Conservation (phyloP, 495 filamentous ascomycete species). For the Xylaria longipes region DNA sequence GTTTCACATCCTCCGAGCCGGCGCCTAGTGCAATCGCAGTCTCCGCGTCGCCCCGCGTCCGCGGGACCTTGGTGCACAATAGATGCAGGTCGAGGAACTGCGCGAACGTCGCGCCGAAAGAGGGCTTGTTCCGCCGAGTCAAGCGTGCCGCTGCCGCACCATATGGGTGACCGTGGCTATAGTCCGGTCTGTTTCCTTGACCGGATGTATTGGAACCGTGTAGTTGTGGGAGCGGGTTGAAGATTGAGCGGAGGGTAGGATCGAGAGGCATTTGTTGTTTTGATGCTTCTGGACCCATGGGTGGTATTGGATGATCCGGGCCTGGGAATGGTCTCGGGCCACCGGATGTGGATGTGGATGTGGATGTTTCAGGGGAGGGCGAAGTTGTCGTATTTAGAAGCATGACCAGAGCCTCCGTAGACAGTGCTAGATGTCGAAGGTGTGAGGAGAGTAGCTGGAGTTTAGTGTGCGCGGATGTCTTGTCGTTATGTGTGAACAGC, state of each 20-base stretch:
- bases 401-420: slow-evolving; percentile 44
- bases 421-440: slow-evolving; percentile 41
- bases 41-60: slow-evolving; percentile 34
- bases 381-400: slow-evolving; percentile 50
- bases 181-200: neutral
- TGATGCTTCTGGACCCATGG: neutral
- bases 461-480: slow-evolving; percentile 41
- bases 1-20: slow-evolving; percentile 18
- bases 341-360: slow-evolving; percentile 21
- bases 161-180: neutral
- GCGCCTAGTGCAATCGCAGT: slow-evolving; percentile 5
- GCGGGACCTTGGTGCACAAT: slow-evolving; percentile 47
- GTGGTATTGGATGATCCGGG: neutral
- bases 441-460: slow-evolving; percentile 43
- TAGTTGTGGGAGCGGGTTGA: slow-evolving; percentile 29
- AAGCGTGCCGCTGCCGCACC: neutral
- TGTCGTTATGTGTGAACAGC: slow-evolving; percentile 49
- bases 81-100: slow-evolving; percentile 53
- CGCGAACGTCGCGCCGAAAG: slow-evolving; percentile 51
- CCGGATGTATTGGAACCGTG: neutral
- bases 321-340: neutral
- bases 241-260: slow-evolving; percentile 48
- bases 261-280: slow-evolving; percentile 23
- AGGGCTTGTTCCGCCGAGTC: slow-evolving; percentile 42
- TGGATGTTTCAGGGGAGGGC: neutral